Evolutionary conservation across 148 eudicot genomes (phyloP).

Genomic region (Heliosperma pusillum): DNA sequence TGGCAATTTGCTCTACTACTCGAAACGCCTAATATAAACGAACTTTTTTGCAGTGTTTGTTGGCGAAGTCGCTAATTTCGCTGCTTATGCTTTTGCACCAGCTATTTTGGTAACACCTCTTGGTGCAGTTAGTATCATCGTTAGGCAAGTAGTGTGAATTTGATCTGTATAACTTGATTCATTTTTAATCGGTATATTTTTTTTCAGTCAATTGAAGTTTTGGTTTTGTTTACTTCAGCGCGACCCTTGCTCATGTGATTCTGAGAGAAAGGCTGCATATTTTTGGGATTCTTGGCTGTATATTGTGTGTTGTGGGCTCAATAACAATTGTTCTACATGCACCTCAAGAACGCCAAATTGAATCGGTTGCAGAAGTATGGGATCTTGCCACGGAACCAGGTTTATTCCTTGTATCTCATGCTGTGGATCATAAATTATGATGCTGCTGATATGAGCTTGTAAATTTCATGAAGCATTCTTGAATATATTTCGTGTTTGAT

Average conservation of each 20-base stretch:
- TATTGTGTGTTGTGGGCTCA: constrained; percentile 79
- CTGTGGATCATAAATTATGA: background rate
- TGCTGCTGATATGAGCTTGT: background rate
- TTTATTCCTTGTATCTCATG: constrained; percentile 19
- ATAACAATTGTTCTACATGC: constrained; percentile 81
- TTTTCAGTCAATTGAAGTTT: constrained; percentile 18
- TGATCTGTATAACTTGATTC: constrained; percentile 1
- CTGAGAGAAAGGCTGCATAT: constrained; percentile 66
- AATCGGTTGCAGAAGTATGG: constrained; percentile 82
- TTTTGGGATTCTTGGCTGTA: constrained; percentile 78
- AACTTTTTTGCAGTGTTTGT: constrained; percentile 2
- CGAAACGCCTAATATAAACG: background rate
- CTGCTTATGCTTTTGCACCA: constrained; percentile 46
- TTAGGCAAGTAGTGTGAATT: constrained; percentile 49
- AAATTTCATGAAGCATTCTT: background rate
- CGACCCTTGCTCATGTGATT: constrained; percentile 71
- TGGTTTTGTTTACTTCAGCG: constrained; percentile 42
- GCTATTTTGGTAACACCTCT: constrained; percentile 88
- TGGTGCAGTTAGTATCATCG: constrained; percentile 89
- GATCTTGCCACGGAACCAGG: constrained; percentile 95
- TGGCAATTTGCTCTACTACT: background rate
- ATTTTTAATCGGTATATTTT: constrained; percentile 1
- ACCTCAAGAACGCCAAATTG: constrained; percentile 81
- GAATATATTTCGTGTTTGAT: background rate
- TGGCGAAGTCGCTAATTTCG: background rate